Evolutionary conservation across 176 grass and related monocot species (phyloP).

Genomic region (Paspalum vaginatum): DNA sequence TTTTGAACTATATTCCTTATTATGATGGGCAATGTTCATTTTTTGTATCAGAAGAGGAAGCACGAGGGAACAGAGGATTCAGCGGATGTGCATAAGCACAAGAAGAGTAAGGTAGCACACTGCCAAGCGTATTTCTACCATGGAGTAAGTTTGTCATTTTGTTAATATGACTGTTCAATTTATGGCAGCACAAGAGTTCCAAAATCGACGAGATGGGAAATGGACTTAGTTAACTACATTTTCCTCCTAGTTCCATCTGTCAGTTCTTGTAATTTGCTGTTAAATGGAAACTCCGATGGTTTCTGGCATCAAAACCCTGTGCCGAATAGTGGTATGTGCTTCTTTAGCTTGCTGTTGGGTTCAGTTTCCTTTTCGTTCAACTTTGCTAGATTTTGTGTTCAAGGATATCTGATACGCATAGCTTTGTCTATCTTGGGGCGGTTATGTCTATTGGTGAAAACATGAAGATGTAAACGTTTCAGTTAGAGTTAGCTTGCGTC

Average conservation of each 20-base stretch:
- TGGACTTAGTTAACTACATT: constrained; percentile 45
- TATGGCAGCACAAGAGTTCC: constrained; percentile 60
- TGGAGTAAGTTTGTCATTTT: neutral
- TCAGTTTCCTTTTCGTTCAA: neutral
- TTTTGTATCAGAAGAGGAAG: constrained; percentile 62
- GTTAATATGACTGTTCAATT: constrained; percentile 8
- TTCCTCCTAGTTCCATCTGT: constrained; percentile 19
- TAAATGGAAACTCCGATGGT: constrained; percentile 37
- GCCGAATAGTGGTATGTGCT: constrained; percentile 36
- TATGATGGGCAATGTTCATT: neutral
- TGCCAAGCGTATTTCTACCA: neutral
- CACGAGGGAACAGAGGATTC: constrained; percentile 60
- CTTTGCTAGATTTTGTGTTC: neutral
- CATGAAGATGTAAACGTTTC: constrained; percentile 7
- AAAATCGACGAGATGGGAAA: constrained; percentile 56
- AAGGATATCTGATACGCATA: neutral
- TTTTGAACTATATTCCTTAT: constrained; percentile 15
- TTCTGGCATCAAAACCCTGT: neutral
- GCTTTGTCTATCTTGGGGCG: neutral
- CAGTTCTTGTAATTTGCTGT: constrained; percentile 32
- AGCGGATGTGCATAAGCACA: constrained; percentile 56
- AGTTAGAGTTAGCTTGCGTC: neutral
- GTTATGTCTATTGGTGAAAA: neutral
- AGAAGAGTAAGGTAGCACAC: constrained; percentile 59
- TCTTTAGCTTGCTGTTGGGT: constrained; percentile 12